Conservation (phyloP, 176 grass and related monocot genomes). For the Oryza meyeriana region DNA sequence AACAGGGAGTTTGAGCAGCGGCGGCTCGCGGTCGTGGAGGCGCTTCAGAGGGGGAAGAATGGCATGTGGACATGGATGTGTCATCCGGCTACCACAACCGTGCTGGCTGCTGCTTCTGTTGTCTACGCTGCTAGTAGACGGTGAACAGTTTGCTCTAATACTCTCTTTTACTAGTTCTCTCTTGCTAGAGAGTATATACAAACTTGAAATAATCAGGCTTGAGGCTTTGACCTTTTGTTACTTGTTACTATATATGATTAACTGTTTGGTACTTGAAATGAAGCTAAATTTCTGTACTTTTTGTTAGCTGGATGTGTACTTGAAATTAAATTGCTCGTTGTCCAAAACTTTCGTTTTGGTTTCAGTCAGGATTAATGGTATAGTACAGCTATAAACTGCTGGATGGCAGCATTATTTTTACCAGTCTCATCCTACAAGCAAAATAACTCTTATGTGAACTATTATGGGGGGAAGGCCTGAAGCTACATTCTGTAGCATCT, state of each 20-base stretch:
- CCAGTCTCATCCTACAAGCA: slow-evolving; percentile 79
- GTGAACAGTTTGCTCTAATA: slow-evolving; percentile 46
- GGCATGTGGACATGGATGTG: slow-evolving; percentile 60
- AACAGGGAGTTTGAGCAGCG: slow-evolving; percentile 46
- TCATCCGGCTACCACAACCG: slow-evolving; percentile 40
- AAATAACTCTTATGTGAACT: no score
- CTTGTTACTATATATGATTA: slow-evolving; percentile 26
- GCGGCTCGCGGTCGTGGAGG: slow-evolving; percentile 42
- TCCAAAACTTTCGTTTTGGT: background rate
- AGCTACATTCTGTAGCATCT: slow-evolving; percentile 81
- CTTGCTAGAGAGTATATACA: slow-evolving; percentile 31
- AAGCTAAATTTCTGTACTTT: background rate
- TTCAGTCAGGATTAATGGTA: background rate
- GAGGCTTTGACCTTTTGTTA: slow-evolving; percentile 18
- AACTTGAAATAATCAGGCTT: slow-evolving; percentile 34
- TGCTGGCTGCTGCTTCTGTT: slow-evolving; percentile 65
- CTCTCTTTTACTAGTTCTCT: slow-evolving; percentile 6
- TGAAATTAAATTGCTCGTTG: background rate
- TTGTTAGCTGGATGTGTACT: background rate
- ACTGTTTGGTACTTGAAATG: slow-evolving; percentile 29
- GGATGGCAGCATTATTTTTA: background rate
- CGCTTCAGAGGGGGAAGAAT: slow-evolving; percentile 24
- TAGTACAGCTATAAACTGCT: background rate
- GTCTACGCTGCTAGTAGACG: slow-evolving; percentile 52
- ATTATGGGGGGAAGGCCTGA: slow-evolving; percentile 58